Percentiles rank a stretch among this genome's conserved stretches.
phyloP scores from a whole-genome alignment of 768 basidiomycete genomes.

The Harrya chromipes region DNA sequence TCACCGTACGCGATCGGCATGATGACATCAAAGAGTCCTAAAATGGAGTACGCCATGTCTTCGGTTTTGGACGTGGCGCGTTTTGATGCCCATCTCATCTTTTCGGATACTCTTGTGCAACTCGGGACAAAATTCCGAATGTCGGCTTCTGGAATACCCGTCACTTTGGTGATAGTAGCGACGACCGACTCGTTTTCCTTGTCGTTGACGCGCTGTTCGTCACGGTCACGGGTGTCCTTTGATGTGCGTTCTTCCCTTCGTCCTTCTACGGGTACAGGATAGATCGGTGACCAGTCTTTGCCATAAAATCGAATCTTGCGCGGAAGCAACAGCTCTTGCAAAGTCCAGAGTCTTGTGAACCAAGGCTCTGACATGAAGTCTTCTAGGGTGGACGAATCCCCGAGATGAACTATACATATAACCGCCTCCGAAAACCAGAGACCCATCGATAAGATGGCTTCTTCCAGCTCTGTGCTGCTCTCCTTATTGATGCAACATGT shows the following conservation, averaged over 20 bases:
- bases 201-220: slow-evolving; percentile 22
- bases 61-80: slow-evolving; percentile 22
- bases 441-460: slow-evolving; percentile 23
- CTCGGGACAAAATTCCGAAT: slow-evolving; percentile 19
- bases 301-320: slow-evolving; percentile 25
- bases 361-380: slow-evolving; percentile 24
- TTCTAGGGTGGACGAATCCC: slow-evolving; percentile 17
- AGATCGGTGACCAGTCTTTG: slow-evolving; percentile 22
- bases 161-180: slow-evolving; percentile 14
- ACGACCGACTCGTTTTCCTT: slow-evolving; percentile 19
- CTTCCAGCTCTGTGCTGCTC: slow-evolving; percentile 25
- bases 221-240: slow-evolving; percentile 8
- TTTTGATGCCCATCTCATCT: slow-evolving; percentile 25
- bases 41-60: slow-evolving; percentile 24
- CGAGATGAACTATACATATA: slow-evolving; percentile 25
- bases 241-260: slow-evolving; percentile 14
- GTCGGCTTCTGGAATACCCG: slow-evolving; percentile 21
- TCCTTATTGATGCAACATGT: slow-evolving; percentile 30
- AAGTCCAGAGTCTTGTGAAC: slow-evolving; percentile 23
- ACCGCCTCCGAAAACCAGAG: slow-evolving; percentile 24
- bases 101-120: slow-evolving; percentile 20
- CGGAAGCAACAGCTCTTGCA: slow-evolving; percentile 23
- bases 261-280: slow-evolving; percentile 9
- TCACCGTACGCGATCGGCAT: slow-evolving; percentile 25
- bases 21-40: slow-evolving; percentile 23